Evolutionary conservation across 352 stramenopile genomes (phyloP), one percentile per base, ranked within the genome.

Genomic region (Phytopythium aichiense): DNA sequence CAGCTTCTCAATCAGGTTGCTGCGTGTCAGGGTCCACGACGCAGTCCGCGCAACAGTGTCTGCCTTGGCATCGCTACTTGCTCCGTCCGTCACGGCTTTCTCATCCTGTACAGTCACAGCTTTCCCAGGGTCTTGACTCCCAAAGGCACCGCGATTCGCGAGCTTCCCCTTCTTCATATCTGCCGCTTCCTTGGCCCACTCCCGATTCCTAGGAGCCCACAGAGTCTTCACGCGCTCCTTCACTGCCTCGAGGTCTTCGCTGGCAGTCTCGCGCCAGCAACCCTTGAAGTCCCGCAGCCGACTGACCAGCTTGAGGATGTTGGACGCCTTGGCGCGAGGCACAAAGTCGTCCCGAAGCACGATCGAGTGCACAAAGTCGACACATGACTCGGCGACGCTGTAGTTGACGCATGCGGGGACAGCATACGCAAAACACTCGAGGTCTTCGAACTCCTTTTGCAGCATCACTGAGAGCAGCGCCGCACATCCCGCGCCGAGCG

Each of bases 281-380:
- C 84, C 81, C 63, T 90, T 91, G 64, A 95, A 95, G 11, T 84
- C 84, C 13, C 91, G 84, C 37, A 95, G 66, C 49, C 92, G 81
- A 9, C 75, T 59, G 15, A 92, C 72, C 12, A 95, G 77, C 40
- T 88, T 89, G 13, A 92, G 54, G 59, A 93, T 87, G 56, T 95
- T 95, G 9, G 85, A 84, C 23, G 86, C 85, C 61, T 93, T 95
- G 4, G 86, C 81, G 43, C 86, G 84, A 30, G 87, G 87, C 2
- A 95, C 87, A 64, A 94, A 87, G 50, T 95, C 87, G 66, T 95
- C 87, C 33, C 87, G 84, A 30, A 95, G 71, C 28, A 95, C 84
- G 48, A 94, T 81, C 31, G 87, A 95, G 58, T 92, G 79, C 23
- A 95, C 87, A 55, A 92, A 95, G 45, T 77, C 65, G 23, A 75